Base-by-base conservation (phyloP, 106 monocot genomes). In the Dioscorea zingiberensis region DNA sequence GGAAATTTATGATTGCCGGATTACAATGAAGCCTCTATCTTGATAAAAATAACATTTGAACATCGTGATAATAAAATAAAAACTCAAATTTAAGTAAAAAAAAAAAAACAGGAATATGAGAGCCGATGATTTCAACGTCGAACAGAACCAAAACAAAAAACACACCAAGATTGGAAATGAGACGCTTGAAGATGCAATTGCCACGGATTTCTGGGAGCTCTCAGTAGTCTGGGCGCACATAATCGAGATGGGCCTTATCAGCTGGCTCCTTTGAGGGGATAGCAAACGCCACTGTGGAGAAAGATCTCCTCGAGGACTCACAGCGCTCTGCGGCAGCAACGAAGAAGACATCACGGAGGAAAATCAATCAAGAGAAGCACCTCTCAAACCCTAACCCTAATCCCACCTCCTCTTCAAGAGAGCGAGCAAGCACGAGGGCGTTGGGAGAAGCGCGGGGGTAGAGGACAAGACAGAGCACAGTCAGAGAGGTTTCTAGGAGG, bases 121-220 rank as follows among this genome's bases (percentile, higher is more conserved):
- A 19, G 7, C 30, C 17, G 16, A 19, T 21, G 21, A 32, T 8
- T 38, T 38, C 38, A 38, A 38, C 10, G 38, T 47, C 48, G 21
- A 10, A 13, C 47, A 67, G 2, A 15, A 18, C 27, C 7, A 22
- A 10, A 29, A 28, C 16, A 54, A 27, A 8, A 3, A 21, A 15
- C 30, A 25, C 21, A 68, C 68, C 68, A 68, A 44, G 55, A 68
- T 55, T 21, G 56, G 68, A 15, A 68, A 68, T 1, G 68, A 68
- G 19, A 55, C 9, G 54, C 3, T 13, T 30, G 29, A 13, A 29
- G 68, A 32, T 19, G 19, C 27, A 25, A 54, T 1, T 18, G 47
- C 27, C 27, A 44, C n/a, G 27, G 66, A 48, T 66, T 66, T 66
- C 16, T 51, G 44, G 51, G 19, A 3, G 25, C 25, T 28, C 48